These are phyloP conservation scores for Colletotrichum sp. DNA, from an alignment of 2,329 filamentous ascomycete species.

Conservation along the genomic window DNA sequence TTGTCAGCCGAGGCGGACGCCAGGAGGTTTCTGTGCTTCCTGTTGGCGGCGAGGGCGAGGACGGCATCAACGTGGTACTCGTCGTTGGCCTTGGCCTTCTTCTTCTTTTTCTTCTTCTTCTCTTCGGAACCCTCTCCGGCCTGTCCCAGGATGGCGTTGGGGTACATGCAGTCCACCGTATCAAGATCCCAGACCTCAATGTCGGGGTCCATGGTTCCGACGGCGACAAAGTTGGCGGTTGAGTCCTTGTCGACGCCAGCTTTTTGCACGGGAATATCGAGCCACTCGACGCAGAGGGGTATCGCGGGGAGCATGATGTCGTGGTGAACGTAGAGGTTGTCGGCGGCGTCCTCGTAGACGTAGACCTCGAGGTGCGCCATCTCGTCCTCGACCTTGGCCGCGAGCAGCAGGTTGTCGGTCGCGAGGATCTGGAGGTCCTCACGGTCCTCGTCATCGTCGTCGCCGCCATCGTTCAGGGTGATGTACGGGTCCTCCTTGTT, in stretches of 20 bases:
- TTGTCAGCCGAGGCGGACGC: conserved; percentile 96
- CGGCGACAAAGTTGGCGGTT: conserved; percentile 88
- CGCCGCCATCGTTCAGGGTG: conserved; percentile 75
- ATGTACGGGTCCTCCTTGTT: conserved; percentile 98
- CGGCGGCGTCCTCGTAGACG: conserved; percentile 92
- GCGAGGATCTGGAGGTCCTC: conserved; percentile 93
- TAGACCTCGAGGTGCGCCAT: conserved; percentile 96
- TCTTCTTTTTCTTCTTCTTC: conserved; percentile 86
- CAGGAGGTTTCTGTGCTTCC: conserved; percentile 90
- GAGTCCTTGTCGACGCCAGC: conserved; percentile 64
- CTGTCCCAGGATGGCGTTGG: conserved; percentile 92
- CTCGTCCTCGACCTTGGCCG: conserved; percentile 95
- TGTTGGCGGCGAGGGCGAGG: conserved; percentile 88
- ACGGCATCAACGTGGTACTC: conserved; percentile 94
- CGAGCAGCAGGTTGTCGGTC: conserved; percentile 90
- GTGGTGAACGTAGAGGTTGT: conserved; percentile 99
- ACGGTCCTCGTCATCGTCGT: conserved; percentile 85
- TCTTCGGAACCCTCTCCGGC: conserved; percentile 60
- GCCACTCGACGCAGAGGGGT: conserved; percentile 93
- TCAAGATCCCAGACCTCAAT: conserved; percentile 99
- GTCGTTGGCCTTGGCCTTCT: conserved; percentile 86
- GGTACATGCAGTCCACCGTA: conserved; percentile 96
- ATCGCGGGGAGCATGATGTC: conserved; percentile 99
- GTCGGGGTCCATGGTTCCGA: conserved; percentile 97
- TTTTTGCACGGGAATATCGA: conserved; percentile 88